phyloP scores from a whole-genome alignment of 176 grass and related monocot genomes.

The Bothriochloa decipiens region DNA sequence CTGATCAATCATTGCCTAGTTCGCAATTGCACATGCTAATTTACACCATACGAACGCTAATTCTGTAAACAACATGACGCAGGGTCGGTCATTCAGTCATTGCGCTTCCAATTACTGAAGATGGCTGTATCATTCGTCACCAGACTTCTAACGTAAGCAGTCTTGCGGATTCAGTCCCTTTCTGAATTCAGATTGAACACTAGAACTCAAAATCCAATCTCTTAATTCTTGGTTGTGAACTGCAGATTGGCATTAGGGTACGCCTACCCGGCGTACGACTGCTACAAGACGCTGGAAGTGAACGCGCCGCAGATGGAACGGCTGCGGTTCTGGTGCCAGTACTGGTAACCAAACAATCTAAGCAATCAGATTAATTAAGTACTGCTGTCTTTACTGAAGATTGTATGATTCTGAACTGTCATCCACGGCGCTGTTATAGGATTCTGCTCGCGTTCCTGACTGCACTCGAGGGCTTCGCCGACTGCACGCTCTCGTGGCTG shows the following conservation, averaged over 20 bases:
- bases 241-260: conserved; percentile 64
- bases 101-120: not conserved
- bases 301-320: conserved; percentile 55
- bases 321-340: conserved; percentile 85
- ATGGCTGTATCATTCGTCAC: conserved; percentile 72
- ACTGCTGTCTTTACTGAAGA: too few relatives aligned
- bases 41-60: not conserved
- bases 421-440: conserved; percentile 32
- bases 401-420: not conserved
- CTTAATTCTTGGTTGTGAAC: not conserved
- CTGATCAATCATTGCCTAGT: not conserved
- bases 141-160: conserved; percentile 64
- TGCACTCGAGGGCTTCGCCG: conserved; percentile 49
- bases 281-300: conserved; percentile 81
- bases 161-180: not conserved
- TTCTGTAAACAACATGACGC: not conserved
- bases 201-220: not conserved
- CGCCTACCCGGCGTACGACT: conserved; percentile 75
- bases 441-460: conserved; percentile 70
- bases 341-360: conserved; percentile 49
- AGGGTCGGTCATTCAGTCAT: too few relatives aligned
- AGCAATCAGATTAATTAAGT: not conserved
- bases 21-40: not conserved
- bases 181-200: not conserved
- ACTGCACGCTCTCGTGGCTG: conserved; percentile 66